phyloP scores from a whole-genome alignment of 805 yeast genomes.

The Candida stauntonica region DNA sequence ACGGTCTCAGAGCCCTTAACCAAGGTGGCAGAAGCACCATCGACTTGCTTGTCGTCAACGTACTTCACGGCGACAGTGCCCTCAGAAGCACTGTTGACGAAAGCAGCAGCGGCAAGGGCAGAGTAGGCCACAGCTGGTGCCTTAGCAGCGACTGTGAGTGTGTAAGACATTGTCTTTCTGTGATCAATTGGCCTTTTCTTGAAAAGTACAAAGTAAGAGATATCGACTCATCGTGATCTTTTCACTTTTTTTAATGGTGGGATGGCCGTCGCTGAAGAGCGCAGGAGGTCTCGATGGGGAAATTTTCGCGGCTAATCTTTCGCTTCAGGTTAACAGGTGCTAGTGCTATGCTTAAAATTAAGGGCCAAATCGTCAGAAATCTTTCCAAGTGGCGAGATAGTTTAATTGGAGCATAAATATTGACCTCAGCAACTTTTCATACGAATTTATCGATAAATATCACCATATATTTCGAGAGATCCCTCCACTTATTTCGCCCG shows the following conservation, averaged over 20 bases:
- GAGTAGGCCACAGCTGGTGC: conserved; percentile 81
- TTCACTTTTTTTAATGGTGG: neutral
- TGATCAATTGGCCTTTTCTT: neutral
- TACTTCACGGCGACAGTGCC: conserved; percentile 56
- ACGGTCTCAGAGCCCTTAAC: conserved; percentile 39
- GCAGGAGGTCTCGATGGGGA: neutral
- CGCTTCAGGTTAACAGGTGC: too few relatives aligned
- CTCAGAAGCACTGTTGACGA: conserved; percentile 52
- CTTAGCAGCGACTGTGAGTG: conserved; percentile 74
- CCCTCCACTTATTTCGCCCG: too few relatives aligned
- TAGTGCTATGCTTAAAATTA: too few relatives aligned
- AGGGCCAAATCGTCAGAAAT: too few relatives aligned
- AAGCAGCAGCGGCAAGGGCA: conserved; percentile 70
- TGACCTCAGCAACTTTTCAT: too few relatives aligned
- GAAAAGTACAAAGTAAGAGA: too few relatives aligned
- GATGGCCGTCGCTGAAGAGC: neutral
- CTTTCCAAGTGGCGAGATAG: too few relatives aligned
- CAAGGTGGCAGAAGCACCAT: conserved; percentile 44
- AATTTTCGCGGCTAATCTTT: conserved; percentile 2
- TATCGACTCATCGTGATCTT: too few relatives aligned
- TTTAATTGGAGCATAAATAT: too few relatives aligned
- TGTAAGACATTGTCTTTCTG: conserved; percentile 30
- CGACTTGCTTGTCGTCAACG: conserved; percentile 67
- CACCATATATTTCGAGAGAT: too few relatives aligned
- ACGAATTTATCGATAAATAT: too few relatives aligned